Percentiles rank a stretch among this genome's conserved stretches.
Conservation (phyloP, 306 rosid species). For the Morella rubra region DNA sequence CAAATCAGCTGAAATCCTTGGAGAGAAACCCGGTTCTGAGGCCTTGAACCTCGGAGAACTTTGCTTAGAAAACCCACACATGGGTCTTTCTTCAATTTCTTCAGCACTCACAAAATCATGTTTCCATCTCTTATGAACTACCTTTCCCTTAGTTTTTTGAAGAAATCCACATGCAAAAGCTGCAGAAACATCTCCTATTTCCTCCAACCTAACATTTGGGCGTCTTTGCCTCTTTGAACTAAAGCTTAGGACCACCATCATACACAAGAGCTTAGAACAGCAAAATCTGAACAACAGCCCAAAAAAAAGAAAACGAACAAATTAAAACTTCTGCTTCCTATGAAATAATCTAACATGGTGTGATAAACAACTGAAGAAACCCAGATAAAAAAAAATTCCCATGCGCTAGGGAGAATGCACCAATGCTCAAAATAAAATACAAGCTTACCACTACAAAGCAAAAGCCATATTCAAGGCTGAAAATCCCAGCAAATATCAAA, state of each 20-base stretch:
- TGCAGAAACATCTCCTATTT: slow-evolving; percentile 42
- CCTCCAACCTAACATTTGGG: slow-evolving; percentile 48
- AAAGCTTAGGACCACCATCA: slow-evolving; percentile 37
- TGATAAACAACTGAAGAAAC: not conserved
- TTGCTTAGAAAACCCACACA: slow-evolving; percentile 18
- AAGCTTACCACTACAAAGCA: not conserved
- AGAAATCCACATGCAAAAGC: slow-evolving; percentile 44
- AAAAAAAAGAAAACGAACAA: slow-evolving; percentile 1
- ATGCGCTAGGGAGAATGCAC: not conserved
- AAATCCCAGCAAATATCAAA: not conserved
- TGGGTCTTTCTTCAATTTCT: slow-evolving; percentile 13
- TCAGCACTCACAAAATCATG: slow-evolving; percentile 13
- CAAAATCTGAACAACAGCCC: slow-evolving; percentile 27
- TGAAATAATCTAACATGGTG: not conserved
- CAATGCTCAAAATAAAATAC: slow-evolving; percentile 1
- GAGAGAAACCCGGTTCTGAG: slow-evolving; percentile 31
- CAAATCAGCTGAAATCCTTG: slow-evolving; percentile 28
- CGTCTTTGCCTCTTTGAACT: slow-evolving; percentile 46
- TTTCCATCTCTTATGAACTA: slow-evolving; percentile 32
- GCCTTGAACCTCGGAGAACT: slow-evolving; percentile 14
- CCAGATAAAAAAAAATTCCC: not conserved
- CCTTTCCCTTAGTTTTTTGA: slow-evolving; percentile 20
- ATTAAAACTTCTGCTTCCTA: not conserved
- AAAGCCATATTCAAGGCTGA: not conserved
- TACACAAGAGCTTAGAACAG: not conserved